phyloP scores from a whole-genome alignment of 2,329 filamentous ascomycete species.

The Cadophora luteo-olivacea region DNA sequence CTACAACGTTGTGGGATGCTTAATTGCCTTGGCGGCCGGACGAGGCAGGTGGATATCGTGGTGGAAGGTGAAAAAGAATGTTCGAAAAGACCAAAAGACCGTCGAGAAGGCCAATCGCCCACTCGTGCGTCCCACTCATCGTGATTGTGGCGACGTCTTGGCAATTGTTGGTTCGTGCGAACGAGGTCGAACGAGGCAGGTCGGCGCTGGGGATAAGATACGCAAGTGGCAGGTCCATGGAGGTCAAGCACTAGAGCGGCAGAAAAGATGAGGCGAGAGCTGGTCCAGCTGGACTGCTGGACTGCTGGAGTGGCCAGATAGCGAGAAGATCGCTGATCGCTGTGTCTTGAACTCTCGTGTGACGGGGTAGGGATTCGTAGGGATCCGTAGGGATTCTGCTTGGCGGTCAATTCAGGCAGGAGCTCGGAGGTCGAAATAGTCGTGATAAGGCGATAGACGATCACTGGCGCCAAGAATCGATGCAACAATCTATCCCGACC shows the following conservation, averaged over 20 bases:
- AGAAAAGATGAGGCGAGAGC: no score
- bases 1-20: slow-evolving; percentile 13
- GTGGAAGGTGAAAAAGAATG: background rate
- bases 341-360: slow-evolving; percentile 10
- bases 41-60: background rate
- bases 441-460: slow-evolving; percentile 12
- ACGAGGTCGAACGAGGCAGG: slow-evolving; percentile 14
- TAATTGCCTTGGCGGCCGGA: slow-evolving; percentile 8
- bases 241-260: slow-evolving; percentile 1
- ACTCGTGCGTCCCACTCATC: background rate
- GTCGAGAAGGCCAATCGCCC: slow-evolving; percentile 10
- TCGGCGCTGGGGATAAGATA: background rate
- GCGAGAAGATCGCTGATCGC: slow-evolving; percentile 11
- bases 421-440: slow-evolving; percentile 1
- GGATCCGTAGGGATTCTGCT: slow-evolving; percentile 17
- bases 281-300: no score
- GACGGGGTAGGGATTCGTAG: no score
- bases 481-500: slow-evolving; percentile 5
- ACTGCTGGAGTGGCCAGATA: slow-evolving; percentile 12
- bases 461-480: slow-evolving; percentile 2
- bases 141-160: slow-evolving; percentile 11
- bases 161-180: background rate
- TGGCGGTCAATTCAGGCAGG: slow-evolving; percentile 12
- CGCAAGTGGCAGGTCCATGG: slow-evolving; percentile 15
- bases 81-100: background rate